Percentiles rank a stretch among this genome's conserved stretches.
These are phyloP conservation scores for Stephania cephalantha DNA, from an alignment of 164 flowering plant genomes.

Conservation along the genomic window DNA sequence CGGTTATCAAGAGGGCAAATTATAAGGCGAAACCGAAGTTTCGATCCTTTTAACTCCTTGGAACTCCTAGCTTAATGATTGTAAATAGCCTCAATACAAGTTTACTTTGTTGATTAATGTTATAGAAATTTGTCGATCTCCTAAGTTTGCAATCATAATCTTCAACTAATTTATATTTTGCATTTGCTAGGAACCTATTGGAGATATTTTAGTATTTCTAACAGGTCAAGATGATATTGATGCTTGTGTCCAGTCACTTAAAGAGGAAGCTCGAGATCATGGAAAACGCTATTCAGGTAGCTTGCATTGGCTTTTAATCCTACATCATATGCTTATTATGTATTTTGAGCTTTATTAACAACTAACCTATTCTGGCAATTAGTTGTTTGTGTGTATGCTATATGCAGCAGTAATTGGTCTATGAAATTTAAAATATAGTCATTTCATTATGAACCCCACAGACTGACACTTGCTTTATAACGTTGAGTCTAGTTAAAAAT, in stretches of 20 bases:
- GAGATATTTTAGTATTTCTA: constrained; percentile 88
- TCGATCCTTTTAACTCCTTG: too few relatives aligned
- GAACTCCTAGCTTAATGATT: too few relatives aligned
- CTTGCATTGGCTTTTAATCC: neutral
- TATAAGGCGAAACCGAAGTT: too few relatives aligned
- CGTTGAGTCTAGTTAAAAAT: too few relatives aligned
- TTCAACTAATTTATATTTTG: constrained; percentile 1
- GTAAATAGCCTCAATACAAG: too few relatives aligned
- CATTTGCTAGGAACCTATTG: constrained; percentile 62
- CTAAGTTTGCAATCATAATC: neutral
- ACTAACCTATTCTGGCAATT: neutral
- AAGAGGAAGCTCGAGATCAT: constrained; percentile 56
- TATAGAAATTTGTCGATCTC: neutral
- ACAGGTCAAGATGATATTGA: constrained; percentile 99
- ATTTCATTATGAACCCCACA: too few relatives aligned
- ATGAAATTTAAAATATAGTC: too few relatives aligned
- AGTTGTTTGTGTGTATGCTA: neutral
- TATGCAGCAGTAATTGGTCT: neutral
- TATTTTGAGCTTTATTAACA: neutral
- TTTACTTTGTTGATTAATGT: neutral
- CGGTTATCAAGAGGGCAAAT: too few relatives aligned
- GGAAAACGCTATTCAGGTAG: constrained; percentile 49
- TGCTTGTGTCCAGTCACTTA: constrained; percentile 63
- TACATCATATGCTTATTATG: neutral
- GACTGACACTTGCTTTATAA: too few relatives aligned